Evolutionary conservation across 2,329 filamentous ascomycete genomes (phyloP).

Genomic region (Pyrenochaeta sp.): DNA sequence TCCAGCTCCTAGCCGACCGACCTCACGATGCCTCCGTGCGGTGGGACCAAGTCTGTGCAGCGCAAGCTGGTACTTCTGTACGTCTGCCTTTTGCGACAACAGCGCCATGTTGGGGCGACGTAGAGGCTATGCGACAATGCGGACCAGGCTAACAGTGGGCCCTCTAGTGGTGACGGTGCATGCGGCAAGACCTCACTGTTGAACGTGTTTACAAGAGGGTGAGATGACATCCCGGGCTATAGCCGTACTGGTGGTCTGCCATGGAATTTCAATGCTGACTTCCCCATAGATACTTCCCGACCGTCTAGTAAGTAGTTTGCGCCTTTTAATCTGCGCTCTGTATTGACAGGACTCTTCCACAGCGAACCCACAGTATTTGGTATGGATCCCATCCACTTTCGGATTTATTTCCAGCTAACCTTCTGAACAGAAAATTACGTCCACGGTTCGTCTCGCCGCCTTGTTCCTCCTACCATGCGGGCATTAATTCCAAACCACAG

Average conservation of each 20-base stretch:
- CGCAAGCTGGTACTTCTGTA: constrained; percentile 95
- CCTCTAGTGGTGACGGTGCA: constrained; percentile 84
- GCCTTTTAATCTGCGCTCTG: constrained; percentile 12
- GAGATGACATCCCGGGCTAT: constrained; percentile 49
- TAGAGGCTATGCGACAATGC: constrained; percentile 25
- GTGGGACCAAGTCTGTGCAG: constrained; percentile 77
- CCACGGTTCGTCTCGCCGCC: constrained; percentile 70
- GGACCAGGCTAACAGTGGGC: constrained; percentile 29
- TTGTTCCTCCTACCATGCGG: background rate
- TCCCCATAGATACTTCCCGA: constrained; percentile 82
- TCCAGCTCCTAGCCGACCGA: constrained; percentile 13
- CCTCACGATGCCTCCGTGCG: constrained; percentile 56
- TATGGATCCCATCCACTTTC: constrained; percentile 39
- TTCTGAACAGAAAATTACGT: constrained; percentile 83
- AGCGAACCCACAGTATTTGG: constrained; percentile 92
- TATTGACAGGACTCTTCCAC: constrained; percentile 26
- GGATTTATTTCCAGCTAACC: constrained; percentile 27
- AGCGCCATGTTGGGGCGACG: constrained; percentile 13
- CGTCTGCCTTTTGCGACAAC: constrained; percentile 47
- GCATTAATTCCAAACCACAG: constrained; percentile 54
- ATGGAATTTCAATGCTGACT: constrained; percentile 27
- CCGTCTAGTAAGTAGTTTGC: constrained; percentile 75
- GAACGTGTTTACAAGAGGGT: constrained; percentile 99
- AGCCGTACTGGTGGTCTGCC: background rate
- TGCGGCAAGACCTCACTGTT: constrained; percentile 96